These are phyloP conservation scores for Sporothrix mexicana DNA, from an alignment of 2,329 filamentous ascomycete genomes.

Conservation along the genomic window DNA sequence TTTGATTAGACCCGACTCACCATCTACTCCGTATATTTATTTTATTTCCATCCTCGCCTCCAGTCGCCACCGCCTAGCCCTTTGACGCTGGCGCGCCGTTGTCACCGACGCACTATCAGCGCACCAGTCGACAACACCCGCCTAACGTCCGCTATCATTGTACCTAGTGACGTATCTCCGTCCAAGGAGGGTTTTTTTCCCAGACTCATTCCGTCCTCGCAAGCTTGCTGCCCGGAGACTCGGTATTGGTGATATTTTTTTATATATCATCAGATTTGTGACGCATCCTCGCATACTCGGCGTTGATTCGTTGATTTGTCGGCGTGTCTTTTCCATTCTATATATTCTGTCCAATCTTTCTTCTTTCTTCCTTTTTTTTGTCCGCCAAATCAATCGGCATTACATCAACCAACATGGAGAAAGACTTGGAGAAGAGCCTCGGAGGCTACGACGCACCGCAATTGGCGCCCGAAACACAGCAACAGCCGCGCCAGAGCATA, in stretches of 20 bases:
- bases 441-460: conserved; percentile 10
- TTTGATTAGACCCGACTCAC: neutral
- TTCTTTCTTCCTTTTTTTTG: neutral
- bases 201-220: neutral
- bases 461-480: neutral
- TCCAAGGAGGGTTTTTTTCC: too few species aligned
- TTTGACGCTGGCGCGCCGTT: neutral
- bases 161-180: conserved; percentile 18
- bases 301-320: too few species aligned
- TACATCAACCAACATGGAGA: conserved; percentile 7
- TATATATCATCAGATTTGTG: conserved; percentile 4
- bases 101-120: neutral
- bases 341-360: neutral
- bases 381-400: neutral
- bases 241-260: neutral
- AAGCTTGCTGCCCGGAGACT: neutral
- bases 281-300: neutral
- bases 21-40: neutral
- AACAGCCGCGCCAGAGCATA: conserved; percentile 5
- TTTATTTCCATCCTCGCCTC: neutral
- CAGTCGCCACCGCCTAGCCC: neutral
- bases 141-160: neutral
- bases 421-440: conserved; percentile 7
- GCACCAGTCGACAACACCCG: neutral
- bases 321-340: neutral